Conservation (phyloP, 2,329 filamentous ascomycete genomes). For the Cladosporium austrohemisphaericum region DNA sequence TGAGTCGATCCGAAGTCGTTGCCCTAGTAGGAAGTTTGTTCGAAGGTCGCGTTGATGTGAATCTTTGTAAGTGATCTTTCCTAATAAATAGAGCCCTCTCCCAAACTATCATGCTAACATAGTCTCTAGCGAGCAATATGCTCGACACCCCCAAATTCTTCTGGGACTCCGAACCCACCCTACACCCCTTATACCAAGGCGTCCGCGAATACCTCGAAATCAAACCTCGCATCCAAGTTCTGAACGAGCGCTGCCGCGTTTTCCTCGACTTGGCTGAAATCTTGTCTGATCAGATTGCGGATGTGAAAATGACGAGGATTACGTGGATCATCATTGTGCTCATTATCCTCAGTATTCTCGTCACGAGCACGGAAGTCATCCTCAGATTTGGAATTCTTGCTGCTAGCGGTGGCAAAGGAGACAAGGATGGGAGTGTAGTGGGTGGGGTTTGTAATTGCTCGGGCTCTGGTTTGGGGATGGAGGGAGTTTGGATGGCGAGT, state of each 20-base stretch:
- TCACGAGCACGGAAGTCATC: slow-evolving; percentile 85
- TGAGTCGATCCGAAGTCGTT: slow-evolving; percentile 88
- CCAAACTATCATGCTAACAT: not conserved
- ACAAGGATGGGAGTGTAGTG: not conserved
- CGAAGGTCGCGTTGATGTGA: slow-evolving; percentile 92
- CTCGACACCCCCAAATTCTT: slow-evolving; percentile 96
- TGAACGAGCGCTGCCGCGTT: slow-evolving; percentile 94
- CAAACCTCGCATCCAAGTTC: slow-evolving; percentile 88
- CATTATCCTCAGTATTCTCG: slow-evolving; percentile 83
- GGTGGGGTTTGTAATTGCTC: slow-evolving; percentile 10
- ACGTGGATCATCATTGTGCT: slow-evolving; percentile 98
- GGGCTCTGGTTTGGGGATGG: slow-evolving; percentile 1
- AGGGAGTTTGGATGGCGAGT: slow-evolving; percentile 3
- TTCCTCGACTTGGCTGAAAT: slow-evolving; percentile 97
- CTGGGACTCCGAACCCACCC: slow-evolving; percentile 94
- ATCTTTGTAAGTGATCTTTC: slow-evolving; percentile 70
- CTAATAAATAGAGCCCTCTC: no score
- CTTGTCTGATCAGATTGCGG: slow-evolving; percentile 82
- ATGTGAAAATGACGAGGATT: slow-evolving; percentile 91
- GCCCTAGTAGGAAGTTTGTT: slow-evolving; percentile 87
- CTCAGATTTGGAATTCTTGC: slow-evolving; percentile 75
- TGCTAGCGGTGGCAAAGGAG: slow-evolving; percentile 12
- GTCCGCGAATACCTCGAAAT: slow-evolving; percentile 98
- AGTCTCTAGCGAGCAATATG: slow-evolving; percentile 74
- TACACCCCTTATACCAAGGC: slow-evolving; percentile 89